phyloP scores from a whole-genome alignment of 805 yeast species.

The Saccharomycopsis sp. region DNA sequence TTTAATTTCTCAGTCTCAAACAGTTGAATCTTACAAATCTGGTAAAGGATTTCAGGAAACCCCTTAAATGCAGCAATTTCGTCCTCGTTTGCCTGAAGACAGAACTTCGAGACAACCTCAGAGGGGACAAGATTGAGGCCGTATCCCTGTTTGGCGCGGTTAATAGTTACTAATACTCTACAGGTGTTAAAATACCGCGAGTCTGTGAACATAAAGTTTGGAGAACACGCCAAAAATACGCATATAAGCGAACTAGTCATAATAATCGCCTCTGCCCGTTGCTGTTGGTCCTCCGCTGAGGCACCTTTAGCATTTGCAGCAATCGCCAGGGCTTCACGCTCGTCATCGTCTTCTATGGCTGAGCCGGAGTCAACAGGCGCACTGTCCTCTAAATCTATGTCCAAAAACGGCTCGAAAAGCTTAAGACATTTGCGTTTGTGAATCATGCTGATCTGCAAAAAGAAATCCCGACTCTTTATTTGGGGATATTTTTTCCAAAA shows the following conservation, averaged over 20 bases:
- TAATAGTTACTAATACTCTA: not conserved
- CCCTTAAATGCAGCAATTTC: not conserved
- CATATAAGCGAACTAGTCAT: constrained; percentile 9
- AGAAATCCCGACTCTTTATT: constrained; percentile 6
- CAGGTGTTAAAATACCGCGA: constrained; percentile 3
- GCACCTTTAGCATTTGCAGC: not conserved
- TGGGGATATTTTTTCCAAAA: constrained; percentile 5
- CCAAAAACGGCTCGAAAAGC: not conserved
- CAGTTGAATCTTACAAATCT: constrained; percentile 8
- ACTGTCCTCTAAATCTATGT: not conserved
- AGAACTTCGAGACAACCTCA: not conserved
- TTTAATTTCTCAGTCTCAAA: constrained; percentile 4
- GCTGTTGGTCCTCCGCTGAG: not conserved
- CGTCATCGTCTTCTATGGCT: not conserved
- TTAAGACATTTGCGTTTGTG: constrained; percentile 10
- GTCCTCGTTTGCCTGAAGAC: not conserved
- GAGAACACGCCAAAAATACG: constrained; percentile 3
- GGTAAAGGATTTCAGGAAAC: constrained; percentile 5
- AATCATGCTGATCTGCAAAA: constrained; percentile 6
- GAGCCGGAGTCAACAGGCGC: not conserved
- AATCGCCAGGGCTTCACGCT: not conserved
- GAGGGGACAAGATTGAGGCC: constrained; percentile 3
- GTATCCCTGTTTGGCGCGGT: not conserved
- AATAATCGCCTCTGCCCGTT: constrained; percentile 1
- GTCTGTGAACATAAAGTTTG: constrained; percentile 6